Evolutionary conservation across 129 eudicot species (phyloP).

Genomic region (Flaveria trinervia): DNA sequence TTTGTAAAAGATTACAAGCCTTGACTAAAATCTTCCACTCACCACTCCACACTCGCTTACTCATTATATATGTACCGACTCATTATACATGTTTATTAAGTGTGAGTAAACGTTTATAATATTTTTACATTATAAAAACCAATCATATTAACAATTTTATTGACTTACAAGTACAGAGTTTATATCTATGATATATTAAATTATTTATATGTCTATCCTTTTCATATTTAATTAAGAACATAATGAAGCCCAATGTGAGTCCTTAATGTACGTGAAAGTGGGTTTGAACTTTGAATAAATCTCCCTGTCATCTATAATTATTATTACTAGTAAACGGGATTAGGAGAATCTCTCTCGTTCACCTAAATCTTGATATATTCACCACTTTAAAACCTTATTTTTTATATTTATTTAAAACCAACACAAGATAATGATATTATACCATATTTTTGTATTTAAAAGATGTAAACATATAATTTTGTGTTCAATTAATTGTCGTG

Average conservation of each 20-base stretch:
- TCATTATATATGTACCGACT: too few species aligned
- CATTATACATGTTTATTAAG: too few species aligned
- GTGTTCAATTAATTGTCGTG: constrained; percentile 17
- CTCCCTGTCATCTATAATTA: constrained; percentile 28
- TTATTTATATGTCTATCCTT: background rate
- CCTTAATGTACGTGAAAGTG: constrained; percentile 32
- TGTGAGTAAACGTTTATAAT: too few species aligned
- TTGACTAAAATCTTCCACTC: too few species aligned
- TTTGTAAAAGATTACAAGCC: too few species aligned
- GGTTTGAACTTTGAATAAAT: constrained; percentile 40
- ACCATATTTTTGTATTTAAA: constrained; percentile 3
- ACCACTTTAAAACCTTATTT: constrained; percentile 16
- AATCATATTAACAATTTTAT: background rate
- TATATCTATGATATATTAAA: background rate
- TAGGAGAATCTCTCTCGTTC: constrained; percentile 43
- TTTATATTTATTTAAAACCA: background rate
- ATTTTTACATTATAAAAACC: background rate
- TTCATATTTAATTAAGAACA: background rate
- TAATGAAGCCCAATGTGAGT: constrained; percentile 21
- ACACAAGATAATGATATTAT: background rate
- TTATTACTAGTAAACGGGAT: constrained; percentile 26
- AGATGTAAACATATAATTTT: background rate
- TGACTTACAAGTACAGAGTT: background rate
- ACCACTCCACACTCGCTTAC: too few species aligned
- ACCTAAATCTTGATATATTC: constrained; percentile 31